These are phyloP conservation scores for Angomonas ambiguus DNA, from an alignment of 208 protist species.

Conservation along the genomic window DNA sequence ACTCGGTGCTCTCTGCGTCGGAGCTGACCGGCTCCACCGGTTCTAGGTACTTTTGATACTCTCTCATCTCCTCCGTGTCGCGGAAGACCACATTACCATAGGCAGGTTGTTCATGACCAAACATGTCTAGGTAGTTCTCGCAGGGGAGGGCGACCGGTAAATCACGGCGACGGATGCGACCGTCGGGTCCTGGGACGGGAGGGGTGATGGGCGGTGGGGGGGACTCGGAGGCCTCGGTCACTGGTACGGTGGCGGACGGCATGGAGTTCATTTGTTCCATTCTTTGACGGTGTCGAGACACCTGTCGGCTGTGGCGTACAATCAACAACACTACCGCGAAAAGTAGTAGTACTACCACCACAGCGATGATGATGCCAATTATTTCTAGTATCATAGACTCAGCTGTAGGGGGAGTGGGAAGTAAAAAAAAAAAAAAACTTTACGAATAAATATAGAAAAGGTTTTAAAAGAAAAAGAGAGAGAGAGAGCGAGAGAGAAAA, in stretches of 20 bases:
- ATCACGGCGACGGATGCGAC: background rate
- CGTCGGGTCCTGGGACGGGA: conserved; percentile 3
- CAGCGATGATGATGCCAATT: conserved; percentile 6
- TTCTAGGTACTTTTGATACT: conserved; percentile 7
- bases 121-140: conserved; percentile 12
- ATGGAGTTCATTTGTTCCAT: background rate
- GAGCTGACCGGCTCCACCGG: conserved; percentile 4
- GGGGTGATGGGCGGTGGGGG: background rate
- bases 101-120: conserved; percentile 8
- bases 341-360: background rate
- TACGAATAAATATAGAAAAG: background rate
- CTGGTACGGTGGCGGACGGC: background rate
- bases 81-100: conserved; percentile 19
- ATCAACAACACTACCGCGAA: conserved; percentile 1
- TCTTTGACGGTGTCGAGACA: conserved; percentile 1
- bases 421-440: background rate
- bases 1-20: conserved; percentile 9
- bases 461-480: conserved; percentile 5
- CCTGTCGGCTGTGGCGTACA: conserved; percentile 4
- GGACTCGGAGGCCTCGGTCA: background rate
- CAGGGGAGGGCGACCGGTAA: conserved; percentile 12
- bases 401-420: background rate
- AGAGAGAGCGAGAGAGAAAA: background rate
- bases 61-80: conserved; percentile 11
- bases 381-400: conserved; percentile 1